Base-by-base conservation (phyloP, 208 protist species). In the Acanthamoeba triangularis region DNA sequence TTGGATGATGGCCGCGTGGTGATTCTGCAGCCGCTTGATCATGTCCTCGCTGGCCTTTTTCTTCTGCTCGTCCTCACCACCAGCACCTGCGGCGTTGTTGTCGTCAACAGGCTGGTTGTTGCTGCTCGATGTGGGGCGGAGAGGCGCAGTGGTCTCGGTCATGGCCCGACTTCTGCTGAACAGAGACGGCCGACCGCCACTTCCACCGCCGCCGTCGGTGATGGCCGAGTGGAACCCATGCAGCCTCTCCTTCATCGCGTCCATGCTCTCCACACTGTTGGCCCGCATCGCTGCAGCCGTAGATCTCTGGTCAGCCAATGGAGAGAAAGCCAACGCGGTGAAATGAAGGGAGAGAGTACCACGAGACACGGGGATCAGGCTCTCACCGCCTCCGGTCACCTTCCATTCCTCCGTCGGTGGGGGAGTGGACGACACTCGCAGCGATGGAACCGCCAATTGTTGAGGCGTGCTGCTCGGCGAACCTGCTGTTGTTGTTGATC, bases 1-100 rank as follows among this genome's bases (percentile, higher is more conserved):
- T 8, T 82, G 3, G 25, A 85, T 85, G 41, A 85, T 85, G 44
- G 76, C 14, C 28, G 76, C 76, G 47, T 85, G 76, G 41, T 85
- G 76, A 11, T 10, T 85, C 28, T 85, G 76, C 33, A 85, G 41
- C 28, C 76, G 76, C 41, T 49, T 56, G 47, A 85, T 85, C 76
- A 85, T 59, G 25, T 18, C 35, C 5, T 85, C 76, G 23, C 47
- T 56, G 44, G 76, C 30, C 54, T 85, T 85, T 3, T 33, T 25
- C 63, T 69, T 8, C 14, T 33, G 14, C 28, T 10, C 63, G 28
- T 69, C n/a, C n/a, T n/a, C n/a, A n/a, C n/a, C n/a, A n/a, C n/a
- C n/a, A n/a, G n/a, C n/a, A n/a, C n/a, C n/a, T n/a, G n/a, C n/a
- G n/a, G n/a, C n/a, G n/a, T n/a, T n/a, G n/a, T 41, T 41, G 37